phyloP scores from a whole-genome alignment of 257 asterid species.

The Jaltomata sinuosa region DNA sequence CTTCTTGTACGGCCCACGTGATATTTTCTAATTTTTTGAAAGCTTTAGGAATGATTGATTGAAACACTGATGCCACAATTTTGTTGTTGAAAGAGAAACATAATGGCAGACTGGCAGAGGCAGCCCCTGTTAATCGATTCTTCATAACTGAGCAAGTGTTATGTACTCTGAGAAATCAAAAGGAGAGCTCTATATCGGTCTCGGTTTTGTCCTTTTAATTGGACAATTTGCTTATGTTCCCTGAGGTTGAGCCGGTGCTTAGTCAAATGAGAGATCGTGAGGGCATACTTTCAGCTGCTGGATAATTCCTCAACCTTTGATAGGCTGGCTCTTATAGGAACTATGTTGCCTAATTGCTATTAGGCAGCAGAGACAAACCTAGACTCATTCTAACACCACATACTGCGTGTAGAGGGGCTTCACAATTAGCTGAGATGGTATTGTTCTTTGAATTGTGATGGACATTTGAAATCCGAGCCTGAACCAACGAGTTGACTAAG shows the following conservation, averaged over 20 bases:
- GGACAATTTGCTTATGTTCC: background rate
- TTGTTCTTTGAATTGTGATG: background rate
- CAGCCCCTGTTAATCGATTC: background rate
- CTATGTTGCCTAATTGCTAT: background rate
- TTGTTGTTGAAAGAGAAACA: background rate
- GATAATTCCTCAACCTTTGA: background rate
- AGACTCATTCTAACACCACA: background rate
- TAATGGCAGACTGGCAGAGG: background rate
- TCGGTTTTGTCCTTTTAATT: background rate
- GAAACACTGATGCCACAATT: background rate
- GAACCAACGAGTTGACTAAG: background rate
- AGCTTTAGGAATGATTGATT: background rate
- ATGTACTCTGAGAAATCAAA: background rate
- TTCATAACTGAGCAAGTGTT: background rate
- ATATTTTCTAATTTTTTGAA: background rate
- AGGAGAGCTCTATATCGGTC: background rate
- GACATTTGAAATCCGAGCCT: background rate
- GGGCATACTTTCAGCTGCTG: background rate
- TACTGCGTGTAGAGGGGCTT: background rate
- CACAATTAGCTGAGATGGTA: background rate
- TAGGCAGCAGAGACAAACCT: background rate
- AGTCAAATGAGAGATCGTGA: background rate
- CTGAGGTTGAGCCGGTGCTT: background rate
- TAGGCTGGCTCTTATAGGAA: background rate
- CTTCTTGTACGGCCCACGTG: background rate